A percentile compares a stretch with the other conserved stretches of the same genome.
phyloP scores from a whole-genome alignment of 2,329 filamentous ascomycete genomes.

The Xylariaceae sp. region DNA sequence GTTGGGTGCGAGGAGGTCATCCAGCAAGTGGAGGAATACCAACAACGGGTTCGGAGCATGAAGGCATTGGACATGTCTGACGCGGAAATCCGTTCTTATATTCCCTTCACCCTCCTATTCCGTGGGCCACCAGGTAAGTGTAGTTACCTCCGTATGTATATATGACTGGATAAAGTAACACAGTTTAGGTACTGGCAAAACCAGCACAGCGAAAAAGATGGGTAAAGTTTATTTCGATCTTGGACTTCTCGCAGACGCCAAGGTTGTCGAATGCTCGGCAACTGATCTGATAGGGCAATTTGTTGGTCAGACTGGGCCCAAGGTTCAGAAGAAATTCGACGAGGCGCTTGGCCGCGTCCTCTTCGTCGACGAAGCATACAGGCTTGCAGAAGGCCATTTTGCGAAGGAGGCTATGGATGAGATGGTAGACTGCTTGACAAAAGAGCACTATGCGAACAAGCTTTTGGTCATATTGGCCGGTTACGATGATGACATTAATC shows the following conservation, averaged over 20 bases:
- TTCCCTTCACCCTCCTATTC: constrained; percentile 58
- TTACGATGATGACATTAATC: constrained; percentile 63
- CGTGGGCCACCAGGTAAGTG: constrained; percentile 50
- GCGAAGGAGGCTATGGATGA: constrained; percentile 54
- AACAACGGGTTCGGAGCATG: constrained; percentile 43
- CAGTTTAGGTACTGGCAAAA: constrained; percentile 51
- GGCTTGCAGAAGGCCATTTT: constrained; percentile 54
- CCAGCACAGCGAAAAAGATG: constrained; percentile 66
- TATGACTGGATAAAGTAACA: constrained; percentile 8
- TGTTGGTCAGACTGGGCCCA: constrained; percentile 43
- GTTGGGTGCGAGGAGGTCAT: constrained; percentile 42
- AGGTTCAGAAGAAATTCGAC: constrained; percentile 12
- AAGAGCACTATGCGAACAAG: constrained; percentile 54
- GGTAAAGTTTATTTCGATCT: constrained; percentile 72
- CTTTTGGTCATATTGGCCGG: constrained; percentile 66
- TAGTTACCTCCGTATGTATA: not conserved
- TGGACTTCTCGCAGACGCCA: constrained; percentile 59
- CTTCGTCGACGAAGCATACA: constrained; percentile 51
- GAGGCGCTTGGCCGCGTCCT: constrained; percentile 11
- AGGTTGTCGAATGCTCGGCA: constrained; percentile 64
- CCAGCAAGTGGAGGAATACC: constrained; percentile 36
- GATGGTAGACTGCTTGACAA: constrained; percentile 48
- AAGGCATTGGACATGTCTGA: constrained; percentile 40
- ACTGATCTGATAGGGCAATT: constrained; percentile 66
- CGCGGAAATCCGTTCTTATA: constrained; percentile 39